phyloP scores from a whole-genome alignment of 2,329 filamentous ascomycete genomes.

The Monosporascus cannonballus region DNA sequence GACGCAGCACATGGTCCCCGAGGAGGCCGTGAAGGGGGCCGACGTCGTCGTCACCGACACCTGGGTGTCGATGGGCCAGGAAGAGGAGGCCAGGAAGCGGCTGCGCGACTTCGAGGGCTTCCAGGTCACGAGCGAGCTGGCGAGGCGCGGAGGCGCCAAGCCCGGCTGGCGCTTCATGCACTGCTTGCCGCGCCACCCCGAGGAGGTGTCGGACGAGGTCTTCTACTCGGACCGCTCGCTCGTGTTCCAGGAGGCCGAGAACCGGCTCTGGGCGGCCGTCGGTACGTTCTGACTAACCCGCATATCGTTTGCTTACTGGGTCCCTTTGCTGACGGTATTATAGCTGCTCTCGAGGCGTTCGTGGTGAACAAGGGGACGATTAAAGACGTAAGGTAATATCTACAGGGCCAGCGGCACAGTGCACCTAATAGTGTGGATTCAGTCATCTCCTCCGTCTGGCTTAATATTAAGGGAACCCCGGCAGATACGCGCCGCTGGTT shows the following conservation, averaged over 20 bases:
- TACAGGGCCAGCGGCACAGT: neutral
- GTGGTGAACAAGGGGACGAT: conserved; percentile 92
- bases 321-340: conserved; percentile 5
- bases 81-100: conserved; percentile 72
- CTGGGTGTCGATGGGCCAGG: conserved; percentile 98
- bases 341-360: conserved; percentile 76
- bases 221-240: conserved; percentile 83
- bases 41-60: conserved; percentile 94
- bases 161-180: conserved; percentile 97
- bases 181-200: conserved; percentile 83
- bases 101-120: conserved; percentile 81
- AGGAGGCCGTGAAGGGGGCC: conserved; percentile 78
- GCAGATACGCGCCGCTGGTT: too few relatives aligned
- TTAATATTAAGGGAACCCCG: too few relatives aligned
- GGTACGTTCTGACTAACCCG: conserved; percentile 40
- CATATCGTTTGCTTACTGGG: neutral
- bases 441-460: too few relatives aligned
- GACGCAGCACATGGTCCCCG: conserved; percentile 69
- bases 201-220: conserved; percentile 91
- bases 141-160: conserved; percentile 78
- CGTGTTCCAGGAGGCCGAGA: conserved; percentile 92
- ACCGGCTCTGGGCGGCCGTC: conserved; percentile 85
- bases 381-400: conserved; percentile 12
- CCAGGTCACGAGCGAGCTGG: conserved; percentile 84
- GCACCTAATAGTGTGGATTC: neutral